A percentile compares a stretch with the other conserved stretches of the same genome.
phyloP scores from a whole-genome alignment of 768 basidiomycete species.

The Rhodotorula sphaerocarpa region DNA sequence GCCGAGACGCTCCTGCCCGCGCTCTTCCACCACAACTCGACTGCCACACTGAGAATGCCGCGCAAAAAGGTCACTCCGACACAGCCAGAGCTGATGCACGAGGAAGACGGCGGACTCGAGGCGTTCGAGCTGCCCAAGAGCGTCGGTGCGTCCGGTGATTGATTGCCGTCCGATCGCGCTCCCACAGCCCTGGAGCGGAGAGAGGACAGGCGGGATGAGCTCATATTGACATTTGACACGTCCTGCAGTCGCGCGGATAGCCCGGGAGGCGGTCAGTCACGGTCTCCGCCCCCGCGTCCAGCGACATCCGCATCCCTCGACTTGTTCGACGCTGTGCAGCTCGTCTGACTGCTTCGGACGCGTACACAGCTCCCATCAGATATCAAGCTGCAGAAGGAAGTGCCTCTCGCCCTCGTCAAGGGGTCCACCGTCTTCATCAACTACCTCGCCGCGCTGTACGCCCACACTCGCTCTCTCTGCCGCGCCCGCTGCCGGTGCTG shows the following conservation, averaged over 20 bases:
- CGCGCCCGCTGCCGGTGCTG: background rate
- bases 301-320: background rate
- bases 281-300: background rate
- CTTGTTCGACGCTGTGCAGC: background rate
- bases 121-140: constrained; percentile 80
- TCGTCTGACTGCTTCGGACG: constrained; percentile 3
- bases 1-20: background rate
- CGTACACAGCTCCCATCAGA: constrained; percentile 63
- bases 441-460: constrained; percentile 63
- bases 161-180: no score
- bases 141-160: constrained; percentile 60
- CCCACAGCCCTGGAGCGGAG: no score
- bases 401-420: constrained; percentile 71
- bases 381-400: constrained; percentile 82
- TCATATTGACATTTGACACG: background rate
- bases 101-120: constrained; percentile 74
- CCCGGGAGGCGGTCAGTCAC: constrained; percentile 5
- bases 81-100: background rate
- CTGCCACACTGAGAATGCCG: no score
- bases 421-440: constrained; percentile 92
- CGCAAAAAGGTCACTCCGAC: constrained; percentile 2
- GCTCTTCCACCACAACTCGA: background rate
- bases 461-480: background rate
- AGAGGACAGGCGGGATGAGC: fast-evolving
- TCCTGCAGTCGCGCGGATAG: constrained; percentile 12